Base-by-base conservation (phyloP, 495 filamentous ascomycete species). In the Thermochaetoides thermophila region DNA sequence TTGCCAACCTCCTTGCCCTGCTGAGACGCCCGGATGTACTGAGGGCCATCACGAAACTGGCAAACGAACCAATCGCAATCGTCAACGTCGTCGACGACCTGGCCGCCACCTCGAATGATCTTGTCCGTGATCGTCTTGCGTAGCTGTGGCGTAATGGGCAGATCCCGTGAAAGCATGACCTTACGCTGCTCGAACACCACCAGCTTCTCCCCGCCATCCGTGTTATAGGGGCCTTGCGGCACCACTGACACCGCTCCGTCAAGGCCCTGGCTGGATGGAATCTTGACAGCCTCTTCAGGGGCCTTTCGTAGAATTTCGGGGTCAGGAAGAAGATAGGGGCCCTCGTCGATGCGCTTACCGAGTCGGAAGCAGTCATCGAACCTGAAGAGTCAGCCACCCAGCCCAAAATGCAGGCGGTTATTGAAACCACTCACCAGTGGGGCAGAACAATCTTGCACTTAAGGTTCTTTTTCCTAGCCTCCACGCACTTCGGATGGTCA, bases 321-420 rank as follows among this genome's bases (percentile, higher is more conserved):
- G 43, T 95, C 67, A 10, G 91, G 89, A 9, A 96, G 72, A 14
- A 67, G 63, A 50, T 99, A 99, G 9, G 91, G 89, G 9, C 62
- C 56, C 45, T 96, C 89, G 43, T 81, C 74, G 37, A 99, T 93
- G 29, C 79, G 71, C 45, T 77, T 78, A 23, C 85, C 83, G 27
- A 99, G 73, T 54, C 80, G 84, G 21, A 99, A 68, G 52, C 89
- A 99, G 48, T 94, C 87, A 42, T 96, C 89, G 46, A 99, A 94
- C 82, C 81, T 87, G 32, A 12, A 7, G 25, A 29, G 8, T 31
- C 10, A 28, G 17, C 16, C 4, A 27, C 14, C 38, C 25, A 12
- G 6, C 35, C 2, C 24, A 13, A 27, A 29, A 29, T n/a, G 32
- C 14, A 15, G 16, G 5, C 41, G 16, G 1, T 24, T 21, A 11